Percentiles rank a stretch among this genome's conserved stretches.
Evolutionary conservation across 805 yeast genomes (phyloP).

Genomic region (Teunomyces cretensis): DNA sequence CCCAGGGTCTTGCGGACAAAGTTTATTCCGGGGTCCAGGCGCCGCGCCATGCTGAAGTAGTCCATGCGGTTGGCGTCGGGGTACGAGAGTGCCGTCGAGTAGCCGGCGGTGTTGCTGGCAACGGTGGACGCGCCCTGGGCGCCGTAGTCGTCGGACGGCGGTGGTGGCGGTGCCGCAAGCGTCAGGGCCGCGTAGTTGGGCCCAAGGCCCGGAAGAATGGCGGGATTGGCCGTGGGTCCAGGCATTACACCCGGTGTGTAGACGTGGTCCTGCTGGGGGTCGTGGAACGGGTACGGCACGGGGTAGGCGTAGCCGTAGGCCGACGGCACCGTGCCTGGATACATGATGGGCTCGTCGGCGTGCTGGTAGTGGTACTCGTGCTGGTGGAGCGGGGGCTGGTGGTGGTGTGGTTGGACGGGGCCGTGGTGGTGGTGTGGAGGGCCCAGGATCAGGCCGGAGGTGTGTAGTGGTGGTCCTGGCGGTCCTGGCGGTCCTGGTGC

Average conservation of each 20-base stretch:
- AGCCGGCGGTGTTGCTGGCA: not conserved
- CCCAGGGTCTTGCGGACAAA: not conserved
- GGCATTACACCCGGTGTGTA: not conserved
- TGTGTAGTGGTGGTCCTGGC: too few relatives aligned
- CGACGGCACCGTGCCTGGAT: not conserved
- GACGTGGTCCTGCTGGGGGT: not conserved
- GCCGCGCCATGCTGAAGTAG: not conserved
- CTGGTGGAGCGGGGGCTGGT: not conserved
- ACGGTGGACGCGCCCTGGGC: too few relatives aligned
- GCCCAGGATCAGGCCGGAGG: too few relatives aligned
- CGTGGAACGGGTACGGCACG: not conserved
- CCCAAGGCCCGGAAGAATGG: not conserved
- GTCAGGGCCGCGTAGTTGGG: not conserved
- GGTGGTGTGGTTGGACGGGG: not conserved
- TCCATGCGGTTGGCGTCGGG: conserved; percentile 1
- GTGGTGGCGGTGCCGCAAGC: not conserved
- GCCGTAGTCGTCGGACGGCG: too few relatives aligned
- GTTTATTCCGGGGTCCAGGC: not conserved
- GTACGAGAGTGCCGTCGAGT: not conserved
- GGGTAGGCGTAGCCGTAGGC: not conserved
- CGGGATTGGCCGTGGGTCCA: not conserved
- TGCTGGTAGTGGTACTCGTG: not conserved
- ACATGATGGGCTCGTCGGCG: not conserved
- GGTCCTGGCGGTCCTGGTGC: too few relatives aligned
- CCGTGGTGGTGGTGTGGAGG: not conserved